Percentiles rank a stretch among this genome's conserved stretches.
Conservation (phyloP, 148 eudicot species). For the Pharnaceum exiguum region DNA sequence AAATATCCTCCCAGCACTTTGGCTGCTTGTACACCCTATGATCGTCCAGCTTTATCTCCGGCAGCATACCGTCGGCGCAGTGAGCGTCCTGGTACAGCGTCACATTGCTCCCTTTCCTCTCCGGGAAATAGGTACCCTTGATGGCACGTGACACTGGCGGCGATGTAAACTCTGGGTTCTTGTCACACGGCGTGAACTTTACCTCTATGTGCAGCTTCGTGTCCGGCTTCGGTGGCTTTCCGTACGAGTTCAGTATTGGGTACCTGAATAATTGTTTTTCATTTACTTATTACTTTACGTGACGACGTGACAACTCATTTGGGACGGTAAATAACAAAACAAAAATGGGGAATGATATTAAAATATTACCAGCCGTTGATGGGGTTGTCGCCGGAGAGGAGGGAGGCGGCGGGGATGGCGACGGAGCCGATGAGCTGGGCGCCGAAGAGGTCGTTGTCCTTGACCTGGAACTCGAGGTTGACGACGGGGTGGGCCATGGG, state of each 20-base stretch:
- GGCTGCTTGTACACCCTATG: conserved; percentile 39
- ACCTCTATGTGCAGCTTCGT: conserved; percentile 35
- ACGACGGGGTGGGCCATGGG: conserved; percentile 60
- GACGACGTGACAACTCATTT: no score
- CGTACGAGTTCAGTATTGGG: conserved; percentile 27
- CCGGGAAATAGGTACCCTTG: conserved; percentile 57
- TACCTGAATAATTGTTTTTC: no score
- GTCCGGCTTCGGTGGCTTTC: conserved; percentile 52
- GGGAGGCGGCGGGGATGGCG: conserved; percentile 28
- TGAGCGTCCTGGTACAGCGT: conserved; percentile 85
- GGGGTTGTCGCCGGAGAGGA: conserved; percentile 39
- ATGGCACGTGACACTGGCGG: conserved; percentile 43
- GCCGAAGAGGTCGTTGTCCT: conserved; percentile 76
- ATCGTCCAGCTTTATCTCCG: conserved; percentile 54
- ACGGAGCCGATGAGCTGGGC: conserved; percentile 60
- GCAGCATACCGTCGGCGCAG: conserved; percentile 31
- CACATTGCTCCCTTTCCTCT: conserved; percentile 54
- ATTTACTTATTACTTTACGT: no score
- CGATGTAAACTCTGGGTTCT: conserved; percentile 40
- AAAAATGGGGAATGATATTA: no score
- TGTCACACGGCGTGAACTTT: conserved; percentile 41
- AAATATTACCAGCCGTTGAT: conserved; percentile 53
- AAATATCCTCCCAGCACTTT: conserved; percentile 88
- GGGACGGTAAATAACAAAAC: no score
- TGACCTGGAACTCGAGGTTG: conserved; percentile 64